phyloP scores from a whole-genome alignment of 139 green algal species.

The Chara braunii region DNA sequence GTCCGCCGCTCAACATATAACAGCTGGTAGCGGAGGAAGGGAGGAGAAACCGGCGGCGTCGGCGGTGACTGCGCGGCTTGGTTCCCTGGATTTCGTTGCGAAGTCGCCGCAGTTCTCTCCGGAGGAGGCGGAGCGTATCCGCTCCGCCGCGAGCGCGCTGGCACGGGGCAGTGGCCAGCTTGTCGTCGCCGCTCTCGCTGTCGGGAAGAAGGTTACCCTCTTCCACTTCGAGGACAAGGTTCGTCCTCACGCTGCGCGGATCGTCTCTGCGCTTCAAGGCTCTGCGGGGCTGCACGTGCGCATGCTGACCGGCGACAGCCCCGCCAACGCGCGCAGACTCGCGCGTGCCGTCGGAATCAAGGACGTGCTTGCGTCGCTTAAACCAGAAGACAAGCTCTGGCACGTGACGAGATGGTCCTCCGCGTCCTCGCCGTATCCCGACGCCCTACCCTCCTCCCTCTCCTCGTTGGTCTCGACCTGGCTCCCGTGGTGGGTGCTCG shows the following conservation, averaged over 20 bases:
- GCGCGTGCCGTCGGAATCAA: slow-evolving; percentile 13
- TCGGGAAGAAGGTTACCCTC: slow-evolving; percentile 24
- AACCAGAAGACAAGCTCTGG: slow-evolving; percentile 41
- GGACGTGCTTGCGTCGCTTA: slow-evolving; percentile 18
- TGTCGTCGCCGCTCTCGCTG: neutral
- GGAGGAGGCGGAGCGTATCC: no score
- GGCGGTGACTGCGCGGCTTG: slow-evolving; percentile 16
- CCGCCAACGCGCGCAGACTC: slow-evolving; percentile 3
- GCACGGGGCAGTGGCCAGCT: no score
- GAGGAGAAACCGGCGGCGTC: neutral
- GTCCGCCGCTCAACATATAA: no score
- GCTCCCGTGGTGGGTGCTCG: no score
- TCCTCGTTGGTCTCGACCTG: no score
- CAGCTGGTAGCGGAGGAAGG: no score
- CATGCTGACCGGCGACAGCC: slow-evolving; percentile 39
- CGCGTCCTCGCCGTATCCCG: no score
- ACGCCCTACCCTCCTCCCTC: no score
- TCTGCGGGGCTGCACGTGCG: neutral
- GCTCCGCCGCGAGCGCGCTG: no score
- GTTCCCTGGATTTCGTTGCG: slow-evolving; percentile 30
- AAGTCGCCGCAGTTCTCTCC: no score
- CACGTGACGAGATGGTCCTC: no score
- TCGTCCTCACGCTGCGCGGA: neutral
- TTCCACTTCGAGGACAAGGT: slow-evolving; percentile 39
- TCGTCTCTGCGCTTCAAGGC: slow-evolving; percentile 5